A percentile compares a stretch with the other conserved stretches of the same genome.
Conservation (phyloP, 805 yeast genomes). For the Huiozyma sinensis region DNA sequence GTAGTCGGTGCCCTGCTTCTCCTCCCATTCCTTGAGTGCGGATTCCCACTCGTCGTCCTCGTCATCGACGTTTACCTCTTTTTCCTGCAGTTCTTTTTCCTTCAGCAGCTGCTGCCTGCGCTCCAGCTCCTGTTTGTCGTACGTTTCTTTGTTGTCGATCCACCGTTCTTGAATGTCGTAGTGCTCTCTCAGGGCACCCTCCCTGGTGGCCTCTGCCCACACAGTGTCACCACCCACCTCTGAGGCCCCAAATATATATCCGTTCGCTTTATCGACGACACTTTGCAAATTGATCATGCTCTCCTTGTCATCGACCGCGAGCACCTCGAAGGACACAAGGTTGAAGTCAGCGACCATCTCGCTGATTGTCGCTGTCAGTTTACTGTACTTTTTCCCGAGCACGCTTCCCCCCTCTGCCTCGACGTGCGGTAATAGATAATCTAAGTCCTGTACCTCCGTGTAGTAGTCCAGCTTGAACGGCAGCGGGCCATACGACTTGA, state of each 20-base stretch:
- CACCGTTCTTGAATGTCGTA: slow-evolving; percentile 89
- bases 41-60: slow-evolving; percentile 67
- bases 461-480: slow-evolving; percentile 80
- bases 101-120: slow-evolving; percentile 33
- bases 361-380: slow-evolving; percentile 64
- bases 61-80: slow-evolving; percentile 39
- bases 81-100: slow-evolving; percentile 32
- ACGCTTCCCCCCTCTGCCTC: slow-evolving; percentile 65
- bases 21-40: slow-evolving; percentile 51
- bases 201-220: slow-evolving; percentile 94
- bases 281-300: slow-evolving; percentile 79
- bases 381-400: slow-evolving; percentile 50
- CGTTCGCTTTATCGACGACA: slow-evolving; percentile 81
- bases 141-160: slow-evolving; percentile 73
- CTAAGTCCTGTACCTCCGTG: slow-evolving; percentile 83
- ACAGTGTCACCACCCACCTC: slow-evolving; percentile 95
- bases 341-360: slow-evolving; percentile 82
- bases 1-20: slow-evolving; percentile 27
- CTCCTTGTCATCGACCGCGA: slow-evolving; percentile 83
- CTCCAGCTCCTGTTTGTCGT: slow-evolving; percentile 54
- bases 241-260: slow-evolving; percentile 84
- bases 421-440: slow-evolving; percentile 53
- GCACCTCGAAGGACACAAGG: slow-evolving; percentile 77
- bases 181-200: slow-evolving; percentile 45
- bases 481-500: slow-evolving; percentile 64